phyloP scores from a whole-genome alignment of 1,284 basidiomycete species.

The Gymnopus androsaceus region DNA sequence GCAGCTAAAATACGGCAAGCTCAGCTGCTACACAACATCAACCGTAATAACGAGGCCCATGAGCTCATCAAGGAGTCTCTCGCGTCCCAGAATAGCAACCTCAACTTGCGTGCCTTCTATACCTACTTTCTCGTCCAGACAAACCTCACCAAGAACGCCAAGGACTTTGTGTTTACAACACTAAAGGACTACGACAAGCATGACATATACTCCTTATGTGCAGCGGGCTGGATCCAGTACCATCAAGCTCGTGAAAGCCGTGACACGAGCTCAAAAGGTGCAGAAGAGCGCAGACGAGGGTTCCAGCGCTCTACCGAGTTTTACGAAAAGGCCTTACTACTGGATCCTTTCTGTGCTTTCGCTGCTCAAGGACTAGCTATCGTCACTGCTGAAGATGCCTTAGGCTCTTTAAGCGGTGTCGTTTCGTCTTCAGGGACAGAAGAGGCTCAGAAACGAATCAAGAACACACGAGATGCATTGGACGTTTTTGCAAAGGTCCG shows the following conservation, averaged over 20 bases:
- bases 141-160: constrained; percentile 70
- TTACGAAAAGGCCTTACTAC: constrained; percentile 84
- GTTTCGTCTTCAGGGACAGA: constrained; percentile 51
- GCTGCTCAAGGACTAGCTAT: constrained; percentile 94
- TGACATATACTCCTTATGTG: constrained; percentile 90
- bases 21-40: constrained; percentile 68
- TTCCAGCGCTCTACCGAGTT: constrained; percentile 86
- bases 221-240: constrained; percentile 84
- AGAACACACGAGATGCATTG: constrained; percentile 81
- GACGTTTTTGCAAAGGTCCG: constrained; percentile 87
- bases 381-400: constrained; percentile 84
- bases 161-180: constrained; percentile 84
- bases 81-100: constrained; percentile 65
- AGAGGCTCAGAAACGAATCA: constrained; percentile 63
- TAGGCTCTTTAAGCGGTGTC: constrained; percentile 63
- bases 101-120: constrained; percentile 85
- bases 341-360: constrained; percentile 83
- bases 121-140: constrained; percentile 85
- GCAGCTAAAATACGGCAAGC: constrained; percentile 90
- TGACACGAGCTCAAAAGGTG: constrained; percentile 54
- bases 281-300: constrained; percentile 73
- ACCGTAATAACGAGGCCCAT: constrained; percentile 79
- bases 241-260: constrained; percentile 80
- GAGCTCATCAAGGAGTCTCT: constrained; percentile 86
- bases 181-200: constrained; percentile 82